Base-by-base conservation (phyloP, 305 asterid genomes). In the Solanum aculeatissimum region DNA sequence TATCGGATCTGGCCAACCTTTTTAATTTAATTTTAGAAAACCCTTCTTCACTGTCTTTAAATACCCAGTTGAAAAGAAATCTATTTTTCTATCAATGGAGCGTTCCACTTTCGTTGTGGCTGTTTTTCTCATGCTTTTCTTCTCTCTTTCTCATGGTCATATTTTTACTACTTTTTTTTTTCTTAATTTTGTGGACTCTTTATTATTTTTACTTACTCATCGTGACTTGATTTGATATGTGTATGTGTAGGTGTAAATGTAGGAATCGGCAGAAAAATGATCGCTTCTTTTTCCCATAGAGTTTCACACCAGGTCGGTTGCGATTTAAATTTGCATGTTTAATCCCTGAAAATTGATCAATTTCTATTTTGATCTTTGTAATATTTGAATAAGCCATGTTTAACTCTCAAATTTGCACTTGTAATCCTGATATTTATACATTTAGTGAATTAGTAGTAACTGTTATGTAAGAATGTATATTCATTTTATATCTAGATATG, bases 81-180 rank as follows among this genome's bases (percentile, higher is more conserved):
- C 13, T 55, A 15, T 40, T 35, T 35, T 35, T 35, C 16, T 2
- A 71, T 72, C 40, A 21, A 75, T 75, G 82, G 82, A 27, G 43
- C 82, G 82, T 9, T 49, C 45, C 27, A 49, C 23, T 27, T 75
- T 75, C 7, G 84, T 88, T 84, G 85, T 85, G 51, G 55, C 86
- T 27, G 70, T 83, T 42, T 25, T 91, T 77, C 90, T 93, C 55
- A 58, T 89, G 27, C 88, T 88, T 63, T 49, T 75, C 63, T 75
- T 75, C 82, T 51, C 86, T 49, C 72, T 81, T 85, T 87, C 89
- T 18, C 82, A 80, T 85, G 95, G 95, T 93, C 87, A 86, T 23
- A 35, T 80, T 7, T 54, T 71, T 19, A 25, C 42, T 1, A 29
- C 9, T 1, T 70, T 9, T 38, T 38, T 65, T 14, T 8, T 4